phyloP scores from a whole-genome alignment of 768 basidiomycete species.

The Pleurotus cornucopiae region DNA sequence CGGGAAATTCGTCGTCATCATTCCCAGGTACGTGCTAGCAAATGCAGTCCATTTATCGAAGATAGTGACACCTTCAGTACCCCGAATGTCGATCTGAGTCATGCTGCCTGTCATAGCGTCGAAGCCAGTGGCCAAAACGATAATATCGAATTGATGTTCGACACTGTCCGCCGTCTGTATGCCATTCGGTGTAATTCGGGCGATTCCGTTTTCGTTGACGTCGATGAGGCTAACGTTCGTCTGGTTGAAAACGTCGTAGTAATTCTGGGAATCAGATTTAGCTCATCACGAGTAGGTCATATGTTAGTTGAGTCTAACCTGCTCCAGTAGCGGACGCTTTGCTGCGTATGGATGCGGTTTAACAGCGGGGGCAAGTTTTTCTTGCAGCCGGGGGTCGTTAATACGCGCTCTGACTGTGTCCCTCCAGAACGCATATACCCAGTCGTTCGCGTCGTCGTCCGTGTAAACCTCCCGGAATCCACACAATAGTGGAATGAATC shows the following conservation, averaged over 20 bases:
- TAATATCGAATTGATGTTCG: slow-evolving; percentile 17
- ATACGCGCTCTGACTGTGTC: slow-evolving; percentile 11
- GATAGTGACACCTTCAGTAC: slow-evolving; percentile 15
- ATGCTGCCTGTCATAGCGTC: slow-evolving; percentile 20
- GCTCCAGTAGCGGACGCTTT: slow-evolving; percentile 12
- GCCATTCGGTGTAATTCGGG: slow-evolving; percentile 16
- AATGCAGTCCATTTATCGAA: slow-evolving; percentile 19
- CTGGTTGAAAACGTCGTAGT: slow-evolving; percentile 22
- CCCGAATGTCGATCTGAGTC: slow-evolving; percentile 17
- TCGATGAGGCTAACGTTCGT: slow-evolving; percentile 19
- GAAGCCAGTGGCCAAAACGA: slow-evolving; percentile 21
- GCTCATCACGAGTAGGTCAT: not conserved
- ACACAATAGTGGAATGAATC: slow-evolving; percentile 8
- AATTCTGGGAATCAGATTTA: slow-evolving; percentile 1
- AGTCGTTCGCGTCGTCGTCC: not conserved
- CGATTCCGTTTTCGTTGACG: slow-evolving; percentile 17
- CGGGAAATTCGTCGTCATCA: slow-evolving; percentile 16
- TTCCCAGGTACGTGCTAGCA: slow-evolving; percentile 19
- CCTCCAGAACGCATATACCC: slow-evolving; percentile 12
- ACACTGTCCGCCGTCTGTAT: slow-evolving; percentile 16
- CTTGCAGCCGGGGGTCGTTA: slow-evolving; percentile 6
- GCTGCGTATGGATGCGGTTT: slow-evolving; percentile 10
- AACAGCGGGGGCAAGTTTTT: slow-evolving; percentile 11
- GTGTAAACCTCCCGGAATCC: slow-evolving; percentile 9
- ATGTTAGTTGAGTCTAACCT: not conserved